A percentile compares a stretch with the other conserved stretches of the same genome.
Conservation (phyloP, 805 yeast genomes). For the Candida alai region DNA sequence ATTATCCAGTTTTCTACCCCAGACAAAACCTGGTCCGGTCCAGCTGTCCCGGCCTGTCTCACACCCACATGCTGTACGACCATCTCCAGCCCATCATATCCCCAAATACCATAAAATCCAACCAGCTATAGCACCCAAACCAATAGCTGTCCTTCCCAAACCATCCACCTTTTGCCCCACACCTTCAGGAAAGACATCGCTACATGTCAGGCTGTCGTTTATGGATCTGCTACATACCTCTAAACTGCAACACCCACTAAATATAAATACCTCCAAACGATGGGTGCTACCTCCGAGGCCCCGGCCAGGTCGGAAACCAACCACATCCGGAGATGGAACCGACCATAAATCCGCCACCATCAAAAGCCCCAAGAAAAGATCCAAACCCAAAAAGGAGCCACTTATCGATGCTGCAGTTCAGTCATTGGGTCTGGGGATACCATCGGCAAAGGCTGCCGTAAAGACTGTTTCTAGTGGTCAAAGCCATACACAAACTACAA, state of each 20-base stretch:
- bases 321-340: conserved; percentile 2
- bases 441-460: too few species aligned
- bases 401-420: too few species aligned
- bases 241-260: conserved; percentile 8
- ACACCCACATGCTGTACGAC: not conserved
- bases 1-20: conserved; percentile 1
- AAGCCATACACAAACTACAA: too few species aligned
- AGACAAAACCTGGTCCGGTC: not conserved
- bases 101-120: conserved; percentile 32
- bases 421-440: too few species aligned
- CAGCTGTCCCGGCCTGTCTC: not conserved
- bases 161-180: conserved; percentile 19
- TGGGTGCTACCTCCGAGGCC: conserved; percentile 43
- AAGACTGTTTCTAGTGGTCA: not conserved
- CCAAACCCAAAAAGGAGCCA: conserved; percentile 6
- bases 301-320: conserved; percentile 40
- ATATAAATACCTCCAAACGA: conserved; percentile 30
- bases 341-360: conserved; percentile 6
- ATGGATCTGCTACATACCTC: conserved; percentile 1
- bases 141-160: conserved; percentile 28
- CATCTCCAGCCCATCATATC: conserved; percentile 1
- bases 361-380: conserved; percentile 7
- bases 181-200: conserved; percentile 17
- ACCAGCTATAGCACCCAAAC: conserved; percentile 39
- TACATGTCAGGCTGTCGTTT: conserved; percentile 9